Evolutionary conservation across 805 yeast species (phyloP).

Genomic region (Lipomyces anomalus): DNA sequence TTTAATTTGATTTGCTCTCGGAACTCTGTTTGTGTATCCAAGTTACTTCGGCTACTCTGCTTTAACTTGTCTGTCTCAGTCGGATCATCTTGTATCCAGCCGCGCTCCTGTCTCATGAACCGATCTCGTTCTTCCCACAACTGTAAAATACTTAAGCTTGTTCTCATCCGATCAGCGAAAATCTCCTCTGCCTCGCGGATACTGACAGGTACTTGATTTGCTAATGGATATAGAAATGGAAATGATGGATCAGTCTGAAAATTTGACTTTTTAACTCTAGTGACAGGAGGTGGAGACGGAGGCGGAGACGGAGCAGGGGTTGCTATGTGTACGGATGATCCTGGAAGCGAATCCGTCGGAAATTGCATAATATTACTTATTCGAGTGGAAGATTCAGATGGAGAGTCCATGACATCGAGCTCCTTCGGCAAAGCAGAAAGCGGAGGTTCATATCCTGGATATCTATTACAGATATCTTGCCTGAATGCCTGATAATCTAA

Average conservation of each 20-base stretch:
- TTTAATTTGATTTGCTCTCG: slow-evolving; percentile 38
- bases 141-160: slow-evolving; percentile 63
- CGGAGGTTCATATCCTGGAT: slow-evolving; percentile 62
- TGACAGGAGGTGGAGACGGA: slow-evolving; percentile 40
- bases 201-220: slow-evolving; percentile 57
- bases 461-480: slow-evolving; percentile 66
- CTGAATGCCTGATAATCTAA: slow-evolving; percentile 78
- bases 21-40: not conserved
- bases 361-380: not conserved
- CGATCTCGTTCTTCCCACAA: slow-evolving; percentile 64
- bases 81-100: slow-evolving; percentile 38
- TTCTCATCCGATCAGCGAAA: slow-evolving; percentile 54
- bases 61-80: no score
- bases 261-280: slow-evolving; percentile 30
- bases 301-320: slow-evolving; percentile 89
- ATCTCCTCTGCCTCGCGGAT: slow-evolving; percentile 74
- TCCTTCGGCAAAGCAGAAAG: slow-evolving; percentile 43
- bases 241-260: slow-evolving; percentile 62
- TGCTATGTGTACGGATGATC: slow-evolving; percentile 62
- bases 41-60: no score
- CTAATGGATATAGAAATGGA: slow-evolving; percentile 60
- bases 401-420: slow-evolving; percentile 27
- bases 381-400: not conserved
- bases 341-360: slow-evolving; percentile 43
- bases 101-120: slow-evolving; percentile 70